phyloP scores from a whole-genome alignment of 768 basidiomycete species.

The Panellus pusillus region DNA sequence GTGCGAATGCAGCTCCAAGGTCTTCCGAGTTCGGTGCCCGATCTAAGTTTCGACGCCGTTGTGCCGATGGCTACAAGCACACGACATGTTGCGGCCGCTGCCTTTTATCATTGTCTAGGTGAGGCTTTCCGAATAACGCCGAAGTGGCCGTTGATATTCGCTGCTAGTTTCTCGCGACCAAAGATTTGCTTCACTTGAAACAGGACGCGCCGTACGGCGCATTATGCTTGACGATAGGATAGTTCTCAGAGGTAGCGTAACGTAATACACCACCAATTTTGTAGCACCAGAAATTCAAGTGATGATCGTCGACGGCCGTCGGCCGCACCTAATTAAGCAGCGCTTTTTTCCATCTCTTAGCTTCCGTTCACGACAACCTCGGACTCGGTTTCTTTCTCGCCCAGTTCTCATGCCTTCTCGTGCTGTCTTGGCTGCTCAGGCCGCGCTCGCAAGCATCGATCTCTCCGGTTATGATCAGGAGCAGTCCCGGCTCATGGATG shows the following conservation, averaged over 20 bases:
- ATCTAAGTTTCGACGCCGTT: conserved; percentile 63
- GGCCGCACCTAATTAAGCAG: background rate
- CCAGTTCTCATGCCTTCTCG: conserved; percentile 49
- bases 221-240: conserved; percentile 41
- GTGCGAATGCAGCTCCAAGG: conserved; percentile 73
- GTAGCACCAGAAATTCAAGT: background rate
- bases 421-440: conserved; percentile 60
- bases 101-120: conserved; percentile 87
- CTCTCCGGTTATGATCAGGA: conserved; percentile 85
- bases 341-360: conserved; percentile 2
- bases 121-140: conserved; percentile 20
- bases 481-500: conserved; percentile 95
- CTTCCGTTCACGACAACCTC: background rate
- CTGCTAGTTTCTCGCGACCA: conserved; percentile 71
- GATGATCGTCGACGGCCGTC: background rate
- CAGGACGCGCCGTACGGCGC: conserved; percentile 63
- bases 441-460: conserved; percentile 72
- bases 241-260: conserved; percentile 8
- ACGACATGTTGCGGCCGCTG: conserved; percentile 75
- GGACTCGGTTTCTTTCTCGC: background rate
- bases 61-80: conserved; percentile 68
- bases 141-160: background rate
- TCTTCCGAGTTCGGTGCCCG: conserved; percentile 44
- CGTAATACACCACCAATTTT: conserved; percentile 4
- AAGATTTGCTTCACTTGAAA: conserved; percentile 60